Evolutionary conservation across 805 yeast genomes (phyloP), one percentile per base, ranked within the genome.

Genomic region (Ogataea ganodermae): DNA sequence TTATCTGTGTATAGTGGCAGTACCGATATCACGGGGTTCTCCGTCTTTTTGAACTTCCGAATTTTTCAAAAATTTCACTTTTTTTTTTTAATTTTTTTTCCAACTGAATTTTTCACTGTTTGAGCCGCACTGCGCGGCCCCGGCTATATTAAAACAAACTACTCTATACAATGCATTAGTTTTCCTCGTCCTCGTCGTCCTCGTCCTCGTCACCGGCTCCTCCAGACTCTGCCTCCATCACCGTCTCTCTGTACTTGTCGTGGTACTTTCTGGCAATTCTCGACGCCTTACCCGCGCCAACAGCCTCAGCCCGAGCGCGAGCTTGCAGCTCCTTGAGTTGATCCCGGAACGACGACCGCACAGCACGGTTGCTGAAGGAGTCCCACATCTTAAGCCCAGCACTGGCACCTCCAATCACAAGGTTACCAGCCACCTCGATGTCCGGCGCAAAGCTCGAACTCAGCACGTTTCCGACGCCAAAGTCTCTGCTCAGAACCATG

Each of bases 311-410:
- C 57, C 78, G 76, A 16, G 92, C 92, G 36, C 59, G 60, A 10
- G 52, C 58, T 69, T 85, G 89, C 42, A 86, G 66, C 2, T 62
- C 64, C 43, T 65, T 71, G 62, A 88, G 71, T 49, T 84, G 84
- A 9, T 70, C 74, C 40, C 76, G 79, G 68, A 92, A 84, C 2
- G 86, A 71, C 39, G 73, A 73, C 60, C 96, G 79, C 16, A 91
- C 91, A 13, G 92, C 76, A 51, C 80, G 73, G 70, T 94, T 94
- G 44, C 89, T 79, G 65, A 91, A 86, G 7, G 84, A 77, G 69
- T 94, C 98, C 96, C 97, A 94, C 71, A 94, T 78, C 71, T 90
- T 91, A 66, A 94, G 73, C 12, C 86, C 85, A 14, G 90, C 85
- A 44, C 78, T 76, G 35, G 86, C 89, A 61, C 99, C 99, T 57